phyloP scores from a whole-genome alignment of 306 rosid genomes.

The Gillenia trifoliata region DNA sequence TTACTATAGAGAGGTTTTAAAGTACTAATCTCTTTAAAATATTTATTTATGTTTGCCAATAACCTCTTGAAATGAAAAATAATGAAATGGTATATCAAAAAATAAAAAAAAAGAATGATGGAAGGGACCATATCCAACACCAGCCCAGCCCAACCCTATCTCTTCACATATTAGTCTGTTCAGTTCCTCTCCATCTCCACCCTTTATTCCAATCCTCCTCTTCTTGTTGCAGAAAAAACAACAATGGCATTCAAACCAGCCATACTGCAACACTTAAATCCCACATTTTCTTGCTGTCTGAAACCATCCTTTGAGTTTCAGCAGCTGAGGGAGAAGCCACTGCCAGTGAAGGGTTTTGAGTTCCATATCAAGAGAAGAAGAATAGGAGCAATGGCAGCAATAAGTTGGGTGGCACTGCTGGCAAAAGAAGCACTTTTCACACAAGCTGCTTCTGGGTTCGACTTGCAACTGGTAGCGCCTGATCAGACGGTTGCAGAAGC shows the following conservation, averaged over 20 bases:
- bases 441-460: conserved; percentile 41
- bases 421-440: conserved; percentile 11
- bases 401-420: conserved; percentile 9
- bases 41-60: no score
- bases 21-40: no score
- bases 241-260: not conserved
- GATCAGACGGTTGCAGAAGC: conserved; percentile 40
- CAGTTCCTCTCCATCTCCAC: no score
- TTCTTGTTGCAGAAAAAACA: not conserved
- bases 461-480: conserved; percentile 32
- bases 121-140: not conserved
- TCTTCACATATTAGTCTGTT: no score
- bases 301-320: not conserved
- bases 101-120: no score
- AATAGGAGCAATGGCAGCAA: conserved; percentile 17
- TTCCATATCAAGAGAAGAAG: conserved; percentile 23
- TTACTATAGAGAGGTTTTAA: no score
- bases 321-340: not conserved
- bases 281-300: not conserved
- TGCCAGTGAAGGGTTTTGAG: conserved; percentile 16
- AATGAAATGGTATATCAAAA: no score
- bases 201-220: no score
- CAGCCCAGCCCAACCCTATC: not conserved
- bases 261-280: not conserved
- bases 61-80: no score